A percentile compares a stretch with the other conserved stretches of the same genome.
These are phyloP conservation scores for Gynostemma pentaphyllum DNA, from an alignment of 306 rosid genomes.

Conservation along the genomic window DNA sequence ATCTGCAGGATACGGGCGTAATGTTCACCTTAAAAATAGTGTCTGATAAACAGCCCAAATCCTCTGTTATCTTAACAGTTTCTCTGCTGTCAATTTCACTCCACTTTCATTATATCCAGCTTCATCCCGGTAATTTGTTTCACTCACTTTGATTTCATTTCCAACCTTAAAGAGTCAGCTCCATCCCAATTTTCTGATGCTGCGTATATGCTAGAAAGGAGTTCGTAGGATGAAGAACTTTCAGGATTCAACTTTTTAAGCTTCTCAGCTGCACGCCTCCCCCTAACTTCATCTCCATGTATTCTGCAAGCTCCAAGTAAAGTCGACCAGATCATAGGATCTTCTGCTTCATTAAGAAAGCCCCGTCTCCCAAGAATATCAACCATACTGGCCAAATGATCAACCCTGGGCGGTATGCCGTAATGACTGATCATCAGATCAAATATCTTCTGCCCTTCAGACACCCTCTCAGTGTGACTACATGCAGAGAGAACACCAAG, in stretches of 20 bases:
- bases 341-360: slow-evolving; percentile 60
- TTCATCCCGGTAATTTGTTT: slow-evolving; percentile 55
- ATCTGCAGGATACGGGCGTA: too few relatives aligned
- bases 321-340: slow-evolving; percentile 64
- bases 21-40: too few relatives aligned
- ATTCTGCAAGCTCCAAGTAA: slow-evolving; percentile 66
- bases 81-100: too few relatives aligned
- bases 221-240: slow-evolving; percentile 53
- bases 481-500: too few relatives aligned
- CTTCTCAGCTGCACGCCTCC: slow-evolving; percentile 49
- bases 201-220: slow-evolving; percentile 58
- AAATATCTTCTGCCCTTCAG: slow-evolving; percentile 48
- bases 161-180: slow-evolving; percentile 45
- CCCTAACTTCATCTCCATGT: slow-evolving; percentile 75
- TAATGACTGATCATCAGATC: slow-evolving; percentile 33
- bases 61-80: too few relatives aligned
- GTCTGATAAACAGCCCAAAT: too few relatives aligned
- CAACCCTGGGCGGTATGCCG: slow-evolving; percentile 38
- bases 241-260: slow-evolving; percentile 50
- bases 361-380: slow-evolving; percentile 82
- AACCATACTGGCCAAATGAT: slow-evolving; percentile 67
- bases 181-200: slow-evolving; percentile 63
- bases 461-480: slow-evolving; percentile 70
- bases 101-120: slow-evolving; percentile 51
- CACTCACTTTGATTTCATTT: slow-evolving; percentile 56